These are phyloP conservation scores for Rhodosporidiobolus odoratus DNA, from an alignment of 768 basidiomycete genomes.

Conservation along the genomic window DNA sequence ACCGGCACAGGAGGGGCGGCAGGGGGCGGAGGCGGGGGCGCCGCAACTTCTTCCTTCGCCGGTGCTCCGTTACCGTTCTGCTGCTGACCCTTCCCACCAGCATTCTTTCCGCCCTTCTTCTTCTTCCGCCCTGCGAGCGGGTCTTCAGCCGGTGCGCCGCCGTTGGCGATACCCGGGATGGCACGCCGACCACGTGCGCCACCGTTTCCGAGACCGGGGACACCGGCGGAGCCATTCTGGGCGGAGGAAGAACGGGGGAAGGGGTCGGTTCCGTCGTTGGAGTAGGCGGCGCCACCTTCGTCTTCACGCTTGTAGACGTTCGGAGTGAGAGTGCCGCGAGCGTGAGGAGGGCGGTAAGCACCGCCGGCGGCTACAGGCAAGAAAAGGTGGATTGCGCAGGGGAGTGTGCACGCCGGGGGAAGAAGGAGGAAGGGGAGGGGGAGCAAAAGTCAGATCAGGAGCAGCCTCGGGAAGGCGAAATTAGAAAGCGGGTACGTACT, in stretches of 20 bases:
- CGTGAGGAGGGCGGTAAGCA: constrained; percentile 89
- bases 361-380: constrained; percentile 60
- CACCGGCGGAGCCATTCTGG: constrained; percentile 22
- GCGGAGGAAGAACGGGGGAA: constrained; percentile 42
- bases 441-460: too few species aligned
- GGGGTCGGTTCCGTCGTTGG: constrained; percentile 51
- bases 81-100: constrained; percentile 33
- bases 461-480: too few species aligned
- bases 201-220: constrained; percentile 18
- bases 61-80: background rate
- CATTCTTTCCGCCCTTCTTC: constrained; percentile 41
- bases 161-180: constrained; percentile 33
- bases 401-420: background rate
- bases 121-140: constrained; percentile 36
- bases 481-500: too few species aligned
- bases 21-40: constrained; percentile 3
- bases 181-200: constrained; percentile 15
- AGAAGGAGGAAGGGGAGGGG: constrained; percentile 23
- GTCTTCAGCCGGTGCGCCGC: constrained; percentile 24
- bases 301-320: constrained; percentile 86
- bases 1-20: background rate
- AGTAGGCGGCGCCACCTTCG: constrained; percentile 64
- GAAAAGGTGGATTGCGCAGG: constrained; percentile 41
- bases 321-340: constrained; percentile 80
- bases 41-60: constrained; percentile 20